A percentile compares a stretch with the other conserved stretches of the same genome.
Evolutionary conservation across 2,329 filamentous ascomycete species (phyloP).

Genomic region (Paracoccidioides lutzii): DNA sequence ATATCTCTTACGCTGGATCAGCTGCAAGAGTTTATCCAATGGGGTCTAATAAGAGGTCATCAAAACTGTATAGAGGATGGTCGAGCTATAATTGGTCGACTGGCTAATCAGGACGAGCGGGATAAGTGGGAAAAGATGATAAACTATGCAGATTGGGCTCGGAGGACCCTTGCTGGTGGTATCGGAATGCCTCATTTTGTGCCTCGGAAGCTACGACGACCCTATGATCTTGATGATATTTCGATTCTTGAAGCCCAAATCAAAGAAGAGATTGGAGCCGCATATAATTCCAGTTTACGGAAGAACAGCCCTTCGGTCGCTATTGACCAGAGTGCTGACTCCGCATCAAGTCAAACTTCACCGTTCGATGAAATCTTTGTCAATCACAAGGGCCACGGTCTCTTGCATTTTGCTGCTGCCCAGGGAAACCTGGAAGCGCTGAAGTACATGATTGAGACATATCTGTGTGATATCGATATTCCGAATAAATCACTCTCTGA

Average conservation of each 20-base stretch:
- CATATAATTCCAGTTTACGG: neutral
- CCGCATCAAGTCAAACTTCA: neutral
- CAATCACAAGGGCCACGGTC: slow-evolving; percentile 1
- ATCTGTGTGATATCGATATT: neutral
- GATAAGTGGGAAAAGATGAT: neutral
- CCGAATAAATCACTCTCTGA: neutral
- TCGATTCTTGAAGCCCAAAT: neutral
- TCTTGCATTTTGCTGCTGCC: neutral
- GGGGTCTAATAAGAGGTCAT: slow-evolving; percentile 3
- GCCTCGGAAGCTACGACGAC: neutral
- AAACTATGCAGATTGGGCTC: neutral
- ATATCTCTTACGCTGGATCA: neutral
- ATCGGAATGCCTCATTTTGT: slow-evolving; percentile 2
- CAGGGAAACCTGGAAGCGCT: neutral
- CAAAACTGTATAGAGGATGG: neutral
- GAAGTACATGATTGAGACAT: neutral
- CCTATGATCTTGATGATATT: neutral
- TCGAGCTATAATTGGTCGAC: neutral
- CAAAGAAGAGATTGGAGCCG: neutral
- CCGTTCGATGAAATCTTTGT: slow-evolving; percentile 1
- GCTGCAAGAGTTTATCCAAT: neutral
- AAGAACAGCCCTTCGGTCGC: neutral
- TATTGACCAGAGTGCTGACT: neutral
- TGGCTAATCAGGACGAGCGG: neutral
- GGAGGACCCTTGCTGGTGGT: neutral